Evolutionary conservation across 352 stramenopile species (phyloP), one percentile per base, ranked within the genome.

Genomic region (Globisporangium cylindrosporum): DNA sequence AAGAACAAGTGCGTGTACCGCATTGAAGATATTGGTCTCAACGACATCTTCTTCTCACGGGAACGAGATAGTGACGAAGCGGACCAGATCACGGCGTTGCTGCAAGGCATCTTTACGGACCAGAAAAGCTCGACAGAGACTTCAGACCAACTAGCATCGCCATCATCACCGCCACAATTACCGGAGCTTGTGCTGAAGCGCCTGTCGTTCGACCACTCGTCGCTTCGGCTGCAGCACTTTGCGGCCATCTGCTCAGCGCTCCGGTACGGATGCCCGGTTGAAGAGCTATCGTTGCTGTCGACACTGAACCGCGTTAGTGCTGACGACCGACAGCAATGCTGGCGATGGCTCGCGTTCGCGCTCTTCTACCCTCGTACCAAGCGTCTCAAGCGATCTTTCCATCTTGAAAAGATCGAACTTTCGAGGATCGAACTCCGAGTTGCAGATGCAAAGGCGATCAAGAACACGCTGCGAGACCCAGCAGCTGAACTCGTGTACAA

Each of bases 301-400:
- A 68, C 53, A 12, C n/a, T 68, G 27, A 64, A 59, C 12, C 34
- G 29, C 2, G 51, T 68, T 4, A 56, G 24, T 6, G 51, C 62
- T 5, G 24, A 3, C 10, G 56, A 70, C 10, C n/a, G 64, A 3
- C 22, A 34, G 43, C 55, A 70, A 20, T 64, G 64, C 56, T 70
- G 64, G 64, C 55, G 56, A 2, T 70, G 64, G 64, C 64, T 70
- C 22, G 56, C 56, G 58, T 70, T 70, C 12, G 64, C 36, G 4
- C 56, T 70, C 29, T 70, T 70, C 29, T 65, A 65, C 56, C 64
- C 64, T 20, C 64, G 64, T 20, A 59, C 25, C 25, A 59, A 41
- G n/a, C 22, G 27, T 5, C 38, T 53, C 24, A 25, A 32, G 8
- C 22, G 5, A 1, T 32, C 32, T 12, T 69, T 60, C n/a, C 38